A percentile compares a stretch with the other conserved stretches of the same genome.
phyloP scores from a whole-genome alignment of 352 stramenopile species.

The Globisporangium paddicum region DNA sequence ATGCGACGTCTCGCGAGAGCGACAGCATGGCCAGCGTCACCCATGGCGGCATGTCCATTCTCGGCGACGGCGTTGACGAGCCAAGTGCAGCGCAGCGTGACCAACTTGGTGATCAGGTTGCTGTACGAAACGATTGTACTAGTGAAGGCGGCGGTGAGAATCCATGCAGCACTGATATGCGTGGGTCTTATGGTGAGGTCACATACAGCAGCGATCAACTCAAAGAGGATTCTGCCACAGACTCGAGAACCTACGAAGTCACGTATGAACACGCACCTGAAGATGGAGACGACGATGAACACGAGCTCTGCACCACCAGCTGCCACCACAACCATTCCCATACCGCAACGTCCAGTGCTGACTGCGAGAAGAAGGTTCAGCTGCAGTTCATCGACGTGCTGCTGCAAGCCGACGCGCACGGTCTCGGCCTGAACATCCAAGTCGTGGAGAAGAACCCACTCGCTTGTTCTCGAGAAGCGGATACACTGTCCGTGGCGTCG shows the following conservation, averaged over 20 bases:
- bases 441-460: not conserved
- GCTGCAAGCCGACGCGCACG: constrained; percentile 36
- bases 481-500: constrained; percentile 27
- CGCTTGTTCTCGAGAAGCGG: not conserved
- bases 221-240: not conserved
- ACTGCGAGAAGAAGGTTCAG: not conserved
- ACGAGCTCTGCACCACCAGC: not conserved
- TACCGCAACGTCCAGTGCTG: not conserved
- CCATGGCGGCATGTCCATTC: too few relatives aligned
- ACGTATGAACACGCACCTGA: not conserved
- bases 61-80: not conserved
- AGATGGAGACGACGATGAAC: constrained; percentile 11
- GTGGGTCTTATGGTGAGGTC: not conserved
- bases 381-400: constrained; percentile 38
- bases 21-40: not conserved
- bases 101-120: not conserved
- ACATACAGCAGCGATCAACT: not conserved
- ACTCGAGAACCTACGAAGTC: not conserved
- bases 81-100: not conserved
- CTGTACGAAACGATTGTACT: not conserved
- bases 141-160: not conserved
- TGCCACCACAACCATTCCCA: not conserved
- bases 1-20: not conserved
- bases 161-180: not conserved
- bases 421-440: constrained; percentile 41